Evolutionary conservation across 2,329 filamentous ascomycete species (phyloP).

Genomic region (Hypoxylon sp.): DNA sequence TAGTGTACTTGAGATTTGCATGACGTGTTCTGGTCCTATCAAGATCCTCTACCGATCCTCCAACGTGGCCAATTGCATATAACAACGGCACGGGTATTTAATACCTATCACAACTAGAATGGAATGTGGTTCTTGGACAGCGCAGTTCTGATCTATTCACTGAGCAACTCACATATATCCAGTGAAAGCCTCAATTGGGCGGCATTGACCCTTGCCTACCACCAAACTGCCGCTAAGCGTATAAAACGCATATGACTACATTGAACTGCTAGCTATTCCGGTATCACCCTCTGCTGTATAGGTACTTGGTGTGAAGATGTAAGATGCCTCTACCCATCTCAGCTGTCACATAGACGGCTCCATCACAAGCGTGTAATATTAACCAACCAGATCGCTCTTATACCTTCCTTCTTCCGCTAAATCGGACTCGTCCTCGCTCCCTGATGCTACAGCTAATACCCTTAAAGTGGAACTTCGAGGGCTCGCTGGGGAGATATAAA

Average conservation of each 20-base stretch:
- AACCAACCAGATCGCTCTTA: conserved; percentile 29
- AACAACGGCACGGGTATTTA: conserved; percentile 8
- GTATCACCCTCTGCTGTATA: neutral
- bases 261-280: neutral
- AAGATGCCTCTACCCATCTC: conserved; percentile 4
- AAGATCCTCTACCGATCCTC: conserved; percentile 18
- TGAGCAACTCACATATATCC: too few species aligned
- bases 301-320: neutral
- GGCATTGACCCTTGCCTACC: neutral
- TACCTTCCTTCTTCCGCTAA: neutral
- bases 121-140: neutral
- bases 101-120: neutral
- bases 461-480: conserved; percentile 48
- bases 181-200: neutral
- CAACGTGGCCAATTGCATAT: conserved; percentile 39
- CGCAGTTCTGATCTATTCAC: neutral
- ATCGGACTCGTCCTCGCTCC: neutral
- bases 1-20: conserved; percentile 23
- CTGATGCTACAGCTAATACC: conserved; percentile 37
- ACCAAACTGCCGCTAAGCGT: neutral
- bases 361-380: conserved; percentile 23
- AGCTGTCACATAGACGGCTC: neutral
- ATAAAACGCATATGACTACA: neutral
- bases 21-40: conserved; percentile 37
- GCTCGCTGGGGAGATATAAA: conserved; percentile 52